Percentiles rank a stretch among this genome's conserved stretches.
These are phyloP conservation scores for Flaveria brownii DNA, from an alignment of 129 eudicot species.

Conservation along the genomic window DNA sequence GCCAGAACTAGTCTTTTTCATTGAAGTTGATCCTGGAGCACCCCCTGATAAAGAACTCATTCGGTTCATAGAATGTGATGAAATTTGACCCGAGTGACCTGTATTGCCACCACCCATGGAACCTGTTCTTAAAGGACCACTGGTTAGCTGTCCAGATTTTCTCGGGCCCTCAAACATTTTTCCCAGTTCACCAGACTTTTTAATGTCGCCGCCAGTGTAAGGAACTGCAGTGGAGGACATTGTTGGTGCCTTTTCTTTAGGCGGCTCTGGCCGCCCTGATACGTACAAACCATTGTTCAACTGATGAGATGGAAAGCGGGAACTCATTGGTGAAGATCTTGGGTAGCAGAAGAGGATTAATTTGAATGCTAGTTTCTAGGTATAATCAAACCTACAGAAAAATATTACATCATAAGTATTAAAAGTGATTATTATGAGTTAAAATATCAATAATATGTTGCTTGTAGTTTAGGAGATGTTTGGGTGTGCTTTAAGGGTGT, in stretches of 20 bases:
- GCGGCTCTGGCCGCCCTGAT: conserved; percentile 88
- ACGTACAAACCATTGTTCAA: conserved; percentile 77
- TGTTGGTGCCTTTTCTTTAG: conserved; percentile 81
- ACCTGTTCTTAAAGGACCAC: conserved; percentile 70
- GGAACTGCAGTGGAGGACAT: conserved; percentile 82
- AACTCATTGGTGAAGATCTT: conserved; percentile 53
- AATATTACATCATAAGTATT: too few relatives aligned
- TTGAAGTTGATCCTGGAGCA: conserved; percentile 46
- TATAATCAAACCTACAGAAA: too few relatives aligned
- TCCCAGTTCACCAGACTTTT: conserved; percentile 81
- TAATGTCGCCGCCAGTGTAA: conserved; percentile 82
- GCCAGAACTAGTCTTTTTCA: conserved; percentile 76
- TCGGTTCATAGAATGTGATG: conserved; percentile 45
- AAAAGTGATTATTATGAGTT: not conserved
- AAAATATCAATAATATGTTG: not conserved
- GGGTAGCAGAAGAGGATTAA: not conserved
- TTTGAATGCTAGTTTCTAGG: too few relatives aligned
- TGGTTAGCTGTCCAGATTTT: conserved; percentile 73
- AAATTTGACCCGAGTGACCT: conserved; percentile 51
- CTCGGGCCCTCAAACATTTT: conserved; percentile 82
- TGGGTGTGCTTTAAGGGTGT: not conserved
- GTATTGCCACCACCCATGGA: conserved; percentile 61
- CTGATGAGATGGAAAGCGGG: conserved; percentile 77
- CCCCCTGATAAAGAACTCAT: conserved; percentile 41
- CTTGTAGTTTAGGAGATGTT: conserved; percentile 1